These are phyloP conservation scores for Byssochlamys sp. DNA, from an alignment of 2,329 filamentous ascomycete species.

Conservation along the genomic window DNA sequence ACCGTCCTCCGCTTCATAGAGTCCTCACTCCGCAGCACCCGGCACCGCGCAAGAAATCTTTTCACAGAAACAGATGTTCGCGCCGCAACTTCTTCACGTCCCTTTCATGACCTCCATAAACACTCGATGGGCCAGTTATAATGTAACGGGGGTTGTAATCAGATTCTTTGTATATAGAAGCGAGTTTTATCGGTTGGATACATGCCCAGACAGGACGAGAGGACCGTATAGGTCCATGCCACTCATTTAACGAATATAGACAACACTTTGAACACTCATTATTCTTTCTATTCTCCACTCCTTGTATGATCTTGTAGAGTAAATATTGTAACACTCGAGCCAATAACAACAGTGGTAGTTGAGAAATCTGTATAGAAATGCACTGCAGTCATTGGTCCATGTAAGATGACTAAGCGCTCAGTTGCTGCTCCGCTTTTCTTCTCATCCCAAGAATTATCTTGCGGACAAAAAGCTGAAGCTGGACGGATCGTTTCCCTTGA, in stretches of 20 bases:
- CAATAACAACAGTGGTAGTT: not conserved
- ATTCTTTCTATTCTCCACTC: not conserved
- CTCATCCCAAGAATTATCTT: not conserved
- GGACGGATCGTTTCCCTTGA: not conserved
- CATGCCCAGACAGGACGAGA: not conserved
- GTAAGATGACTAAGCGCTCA: not conserved
- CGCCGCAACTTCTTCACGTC: not conserved
- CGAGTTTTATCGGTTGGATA: not conserved
- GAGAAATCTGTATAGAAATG: not conserved
- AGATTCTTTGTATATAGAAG: not conserved
- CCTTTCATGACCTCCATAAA: not conserved
- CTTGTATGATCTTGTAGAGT: not conserved
- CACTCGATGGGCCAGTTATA: not conserved
- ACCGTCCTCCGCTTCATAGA: not conserved
- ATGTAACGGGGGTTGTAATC: not conserved
- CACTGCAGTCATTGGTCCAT: not conserved
- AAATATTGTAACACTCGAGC: not conserved
- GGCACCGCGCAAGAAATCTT: not conserved
- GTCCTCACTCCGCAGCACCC: not conserved
- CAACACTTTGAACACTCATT: not conserved
- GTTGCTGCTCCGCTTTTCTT: not conserved
- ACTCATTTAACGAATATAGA: not conserved
- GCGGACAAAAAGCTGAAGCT: not conserved
- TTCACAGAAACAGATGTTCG: not conserved
- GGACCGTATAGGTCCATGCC: not conserved